Evolutionary conservation across 208 protist species (phyloP).

Genomic region (Jaenimonas drosophilae): DNA sequence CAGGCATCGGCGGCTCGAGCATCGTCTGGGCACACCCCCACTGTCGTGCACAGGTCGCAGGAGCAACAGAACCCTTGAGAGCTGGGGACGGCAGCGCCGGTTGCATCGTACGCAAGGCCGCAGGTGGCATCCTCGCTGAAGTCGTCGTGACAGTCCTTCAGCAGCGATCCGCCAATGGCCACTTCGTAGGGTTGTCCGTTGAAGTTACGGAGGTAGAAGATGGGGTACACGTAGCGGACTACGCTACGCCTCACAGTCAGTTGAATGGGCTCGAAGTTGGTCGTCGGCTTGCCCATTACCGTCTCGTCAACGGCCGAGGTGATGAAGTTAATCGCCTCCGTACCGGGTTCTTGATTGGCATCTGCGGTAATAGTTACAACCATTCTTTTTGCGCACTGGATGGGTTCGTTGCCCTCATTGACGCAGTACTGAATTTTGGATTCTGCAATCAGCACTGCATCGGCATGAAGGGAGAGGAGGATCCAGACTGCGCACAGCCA

Average conservation of each 20-base stretch:
- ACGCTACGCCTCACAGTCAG: slow-evolving; percentile 46
- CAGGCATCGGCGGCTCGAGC: slow-evolving; percentile 42
- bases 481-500: neutral
- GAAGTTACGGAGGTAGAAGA: slow-evolving; percentile 76
- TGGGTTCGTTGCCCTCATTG: slow-evolving; percentile 19
- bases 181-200: slow-evolving; percentile 81
- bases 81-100: slow-evolving; percentile 41
- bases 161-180: slow-evolving; percentile 24
- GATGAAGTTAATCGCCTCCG: slow-evolving; percentile 58
- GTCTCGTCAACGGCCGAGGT: slow-evolving; percentile 37
- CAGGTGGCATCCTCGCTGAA: slow-evolving; percentile 50
- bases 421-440: slow-evolving; percentile 70
- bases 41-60: slow-evolving; percentile 51
- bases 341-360: slow-evolving; percentile 28
- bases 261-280: slow-evolving; percentile 46
- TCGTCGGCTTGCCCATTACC: slow-evolving; percentile 6
- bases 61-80: slow-evolving; percentile 84
- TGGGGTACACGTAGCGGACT: slow-evolving; percentile 69
- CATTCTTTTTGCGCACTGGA: slow-evolving; percentile 68
- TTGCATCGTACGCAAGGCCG: slow-evolving; percentile 31
- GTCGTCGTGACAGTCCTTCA: slow-evolving; percentile 53
- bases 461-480: neutral
- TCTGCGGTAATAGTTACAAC: slow-evolving; percentile 69
- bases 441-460: slow-evolving; percentile 33
- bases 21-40: slow-evolving; percentile 46